phyloP scores from a whole-genome alignment of 2,329 filamentous ascomycete species.

The Hortaea sp. region DNA sequence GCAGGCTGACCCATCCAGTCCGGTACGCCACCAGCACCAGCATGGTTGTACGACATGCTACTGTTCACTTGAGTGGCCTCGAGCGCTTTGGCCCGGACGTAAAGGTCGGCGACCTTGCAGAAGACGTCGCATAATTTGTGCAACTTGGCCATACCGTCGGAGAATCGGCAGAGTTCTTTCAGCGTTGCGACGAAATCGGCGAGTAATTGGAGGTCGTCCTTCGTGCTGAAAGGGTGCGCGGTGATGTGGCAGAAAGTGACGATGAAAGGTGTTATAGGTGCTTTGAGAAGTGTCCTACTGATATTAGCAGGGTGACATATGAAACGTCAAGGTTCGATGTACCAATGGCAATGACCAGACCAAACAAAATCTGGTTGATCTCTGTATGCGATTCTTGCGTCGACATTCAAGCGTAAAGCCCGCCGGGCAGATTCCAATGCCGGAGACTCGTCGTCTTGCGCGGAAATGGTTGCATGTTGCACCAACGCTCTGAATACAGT shows the following conservation, averaged over 20 bases:
- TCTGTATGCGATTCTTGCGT: neutral
- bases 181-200: conserved; percentile 14
- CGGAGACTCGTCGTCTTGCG: conserved; percentile 4
- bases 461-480: conserved; percentile 8
- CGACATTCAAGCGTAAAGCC: conserved; percentile 3
- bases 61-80: conserved; percentile 1
- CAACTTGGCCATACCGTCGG: conserved; percentile 12
- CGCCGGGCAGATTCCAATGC: conserved; percentile 8
- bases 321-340: neutral
- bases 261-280: conserved; percentile 51
- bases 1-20: conserved; percentile 4
- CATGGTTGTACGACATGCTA: neutral
- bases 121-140: conserved; percentile 12
- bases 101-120: conserved; percentile 14
- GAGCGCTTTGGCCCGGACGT: conserved; percentile 8
- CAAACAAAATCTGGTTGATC: neutral
- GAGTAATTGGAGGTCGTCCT: conserved; percentile 12
- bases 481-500: neutral
- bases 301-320: neutral
- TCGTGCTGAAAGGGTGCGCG: conserved; percentile 4
- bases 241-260: conserved; percentile 39
- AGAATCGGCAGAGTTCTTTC: conserved; percentile 10
- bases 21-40: neutral
- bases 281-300: conserved; percentile 36
- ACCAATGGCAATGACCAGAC: neutral